Evolutionary conservation across 192 early-diverging fungal genomes (phyloP).

Genomic region (Jimgerdemannia lactiflua): DNA sequence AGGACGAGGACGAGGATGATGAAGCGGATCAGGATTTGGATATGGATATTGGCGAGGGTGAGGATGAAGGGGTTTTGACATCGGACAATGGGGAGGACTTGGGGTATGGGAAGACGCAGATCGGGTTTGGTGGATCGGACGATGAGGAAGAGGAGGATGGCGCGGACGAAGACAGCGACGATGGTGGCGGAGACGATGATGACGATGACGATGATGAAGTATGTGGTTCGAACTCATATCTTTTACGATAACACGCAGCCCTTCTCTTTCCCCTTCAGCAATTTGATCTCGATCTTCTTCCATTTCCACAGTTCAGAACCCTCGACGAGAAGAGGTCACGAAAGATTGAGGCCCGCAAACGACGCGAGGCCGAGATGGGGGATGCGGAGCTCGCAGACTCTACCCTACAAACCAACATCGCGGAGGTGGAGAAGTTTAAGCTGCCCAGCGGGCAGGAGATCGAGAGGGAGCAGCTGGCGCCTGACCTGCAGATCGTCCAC

Average conservation of each 20-base stretch:
- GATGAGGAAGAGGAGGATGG: slow-evolving; percentile 41
- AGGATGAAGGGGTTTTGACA: slow-evolving; percentile 17
- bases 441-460: slow-evolving; percentile 65
- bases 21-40: slow-evolving; percentile 29
- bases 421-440: slow-evolving; percentile 62
- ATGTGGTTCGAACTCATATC: slow-evolving; percentile 12
- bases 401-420: slow-evolving; percentile 76
- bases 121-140: slow-evolving; percentile 23
- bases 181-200: slow-evolving; percentile 36
- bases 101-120: slow-evolving; percentile 45
- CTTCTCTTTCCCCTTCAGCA: slow-evolving; percentile 5
- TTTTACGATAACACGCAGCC: slow-evolving; percentile 1
- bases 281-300: slow-evolving; percentile 2
- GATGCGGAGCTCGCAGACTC: slow-evolving; percentile 71
- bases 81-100: slow-evolving; percentile 29
- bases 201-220: slow-evolving; percentile 36
- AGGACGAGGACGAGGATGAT: slow-evolving; percentile 39
- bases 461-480: slow-evolving; percentile 59
- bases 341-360: slow-evolving; percentile 68
- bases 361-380: slow-evolving; percentile 59
- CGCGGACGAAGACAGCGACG: slow-evolving; percentile 40
- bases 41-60: slow-evolving; percentile 30
- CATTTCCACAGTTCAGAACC: slow-evolving; percentile 38
- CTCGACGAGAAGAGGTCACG: slow-evolving; percentile 40
- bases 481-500: slow-evolving; percentile 74